Evolutionary conservation across 495 filamentous ascomycete genomes (phyloP), one percentile per base, ranked within the genome.

Genomic region (Penicillium coffeae): DNA sequence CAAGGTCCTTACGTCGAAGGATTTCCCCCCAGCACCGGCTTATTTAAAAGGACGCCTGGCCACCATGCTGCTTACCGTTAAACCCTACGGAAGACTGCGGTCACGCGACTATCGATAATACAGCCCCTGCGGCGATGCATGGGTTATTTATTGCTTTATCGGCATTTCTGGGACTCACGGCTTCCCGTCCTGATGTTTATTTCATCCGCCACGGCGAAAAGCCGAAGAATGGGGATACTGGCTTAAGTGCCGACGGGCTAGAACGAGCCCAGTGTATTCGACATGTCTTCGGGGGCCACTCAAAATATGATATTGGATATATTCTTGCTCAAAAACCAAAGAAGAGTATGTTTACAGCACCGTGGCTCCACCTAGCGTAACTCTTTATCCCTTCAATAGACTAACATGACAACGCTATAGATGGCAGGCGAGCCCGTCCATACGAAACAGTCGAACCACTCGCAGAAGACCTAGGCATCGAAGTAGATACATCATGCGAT

Each of bases 181-280:
- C 20, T 21, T 38, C 40, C 15, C 14, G 21, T 2, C 48, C 48
- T 9, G 65, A 62, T 2, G 60, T 80, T 14, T 80, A 77, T 50
- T 52, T 80, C 13, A 78, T 80, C 60, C 73, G 76, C 6, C 76
- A 80, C 51, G 76, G 75, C 49, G 75, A 80, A 55, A 80, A 80
- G 60, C 76, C 74, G 16, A 50, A 47, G 21, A 52, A 74, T 45
- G 48, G 48, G 6, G 65, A 63, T 8, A 59, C 56, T 19, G 75
- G 74, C 0, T 63, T 80, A 4, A 72, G 64, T 22, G 36, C 66
- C 0, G 33, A 67, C 42, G 76, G 76, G 14, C 36, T 67, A 20
- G 45, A 73, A 50, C 73, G 76, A 9, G 70, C 76, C 7, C 63
- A 80, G 51, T 77, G 74, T 52, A 55, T 80, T 15, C 58, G 62